A percentile compares a stretch with the other conserved stretches of the same genome.
Conservation (phyloP, 2,329 filamentous ascomycete species). For the Beauveria sp. region DNA sequence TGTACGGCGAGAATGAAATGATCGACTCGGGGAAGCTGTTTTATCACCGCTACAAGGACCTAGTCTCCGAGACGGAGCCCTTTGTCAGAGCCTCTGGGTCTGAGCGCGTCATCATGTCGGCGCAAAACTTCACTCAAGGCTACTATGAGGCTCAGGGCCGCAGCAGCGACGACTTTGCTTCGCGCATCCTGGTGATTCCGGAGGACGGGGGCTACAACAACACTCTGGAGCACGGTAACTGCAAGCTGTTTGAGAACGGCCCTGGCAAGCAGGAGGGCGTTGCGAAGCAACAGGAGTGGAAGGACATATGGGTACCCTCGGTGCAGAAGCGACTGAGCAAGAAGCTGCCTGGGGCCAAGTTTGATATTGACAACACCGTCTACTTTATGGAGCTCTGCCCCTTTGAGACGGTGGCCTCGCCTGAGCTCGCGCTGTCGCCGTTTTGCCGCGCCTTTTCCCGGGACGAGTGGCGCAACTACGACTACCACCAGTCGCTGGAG, state of each 20-base stretch:
- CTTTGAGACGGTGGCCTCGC: conserved; percentile 67
- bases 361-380: conserved; percentile 56
- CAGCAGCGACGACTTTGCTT: conserved; percentile 36
- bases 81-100: conserved; percentile 68
- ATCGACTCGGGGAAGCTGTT: conserved; percentile 69
- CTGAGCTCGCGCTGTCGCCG: conserved; percentile 43
- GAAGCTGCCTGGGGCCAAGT: conserved; percentile 58
- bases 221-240: conserved; percentile 68
- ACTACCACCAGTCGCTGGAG: conserved; percentile 70
- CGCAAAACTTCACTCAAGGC: conserved; percentile 66
- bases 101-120: conserved; percentile 66
- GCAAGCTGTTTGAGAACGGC: conserved; percentile 61
- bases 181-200: conserved; percentile 58
- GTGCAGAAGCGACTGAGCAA: conserved; percentile 64
- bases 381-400: conserved; percentile 85
- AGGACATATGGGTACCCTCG: conserved; percentile 53
- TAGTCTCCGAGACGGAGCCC: conserved; percentile 51
- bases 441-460: conserved; percentile 72
- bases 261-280: conserved; percentile 39
- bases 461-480: conserved; percentile 69
- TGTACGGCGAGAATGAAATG: conserved; percentile 61
- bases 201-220: conserved; percentile 67
- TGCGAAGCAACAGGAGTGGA: conserved; percentile 50
- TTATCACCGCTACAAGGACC: conserved; percentile 60
- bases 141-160: conserved; percentile 47